These are phyloP conservation scores for Amphibolis antarctica DNA, from an alignment of 106 monocot genomes.

Conservation along the genomic window DNA sequence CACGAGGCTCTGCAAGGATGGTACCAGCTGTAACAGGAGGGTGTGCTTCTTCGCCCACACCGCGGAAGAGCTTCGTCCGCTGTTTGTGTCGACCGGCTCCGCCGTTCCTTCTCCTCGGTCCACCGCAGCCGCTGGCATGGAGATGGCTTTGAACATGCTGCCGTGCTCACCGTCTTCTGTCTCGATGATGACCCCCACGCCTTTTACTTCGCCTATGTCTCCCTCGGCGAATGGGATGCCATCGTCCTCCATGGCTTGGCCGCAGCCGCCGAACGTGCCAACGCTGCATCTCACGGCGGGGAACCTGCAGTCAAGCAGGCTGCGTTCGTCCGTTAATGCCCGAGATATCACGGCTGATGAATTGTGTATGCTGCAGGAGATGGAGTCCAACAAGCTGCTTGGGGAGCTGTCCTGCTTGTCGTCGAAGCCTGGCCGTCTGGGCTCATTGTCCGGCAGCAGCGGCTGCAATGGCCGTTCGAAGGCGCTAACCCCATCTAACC, in stretches of 20 bases:
- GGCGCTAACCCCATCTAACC: slow-evolving; percentile 42
- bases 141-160: too few species aligned
- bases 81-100: slow-evolving; percentile 46
- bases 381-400: too few species aligned
- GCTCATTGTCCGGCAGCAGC: too few species aligned
- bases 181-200: too few species aligned
- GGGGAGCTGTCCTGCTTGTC: too few species aligned
- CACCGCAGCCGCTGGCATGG: too few species aligned
- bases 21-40: slow-evolving; percentile 34
- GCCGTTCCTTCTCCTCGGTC: slow-evolving; percentile 51
- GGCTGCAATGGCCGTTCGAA: slow-evolving; percentile 15
- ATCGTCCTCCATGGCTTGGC: slow-evolving; percentile 28
- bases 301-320: slow-evolving; percentile 54
- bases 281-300: slow-evolving; percentile 49
- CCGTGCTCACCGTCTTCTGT: too few species aligned
- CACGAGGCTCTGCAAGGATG: slow-evolving; percentile 25
- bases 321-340: slow-evolving; percentile 48
- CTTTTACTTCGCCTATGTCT: too few species aligned
- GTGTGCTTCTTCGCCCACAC: slow-evolving; percentile 91
- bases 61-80: slow-evolving; percentile 54
- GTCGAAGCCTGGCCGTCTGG: too few species aligned
- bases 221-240: slow-evolving; percentile 1
- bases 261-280: slow-evolving; percentile 44
- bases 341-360: slow-evolving; percentile 52
- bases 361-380: slow-evolving; percentile 7